Conservation (phyloP, 1,284 basidiomycete genomes). For the Phaffia rhodozyma region DNA sequence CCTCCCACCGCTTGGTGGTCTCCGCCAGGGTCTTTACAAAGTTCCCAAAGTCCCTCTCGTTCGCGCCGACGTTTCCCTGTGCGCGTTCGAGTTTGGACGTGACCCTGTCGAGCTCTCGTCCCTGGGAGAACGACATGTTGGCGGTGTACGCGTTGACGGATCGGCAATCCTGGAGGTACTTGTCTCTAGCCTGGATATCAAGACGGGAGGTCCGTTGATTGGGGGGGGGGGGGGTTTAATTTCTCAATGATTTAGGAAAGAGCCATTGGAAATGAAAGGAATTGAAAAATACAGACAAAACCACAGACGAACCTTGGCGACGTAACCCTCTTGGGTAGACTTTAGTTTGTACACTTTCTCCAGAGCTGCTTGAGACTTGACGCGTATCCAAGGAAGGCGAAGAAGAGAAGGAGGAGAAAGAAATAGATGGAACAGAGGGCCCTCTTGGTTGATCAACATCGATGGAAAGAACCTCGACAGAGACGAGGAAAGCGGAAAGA, state of each 20-base stretch:
- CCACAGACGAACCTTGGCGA: constrained; percentile 45
- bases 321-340: constrained; percentile 67
- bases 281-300: neutral
- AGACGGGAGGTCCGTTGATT: neutral
- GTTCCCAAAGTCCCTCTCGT: constrained; percentile 82
- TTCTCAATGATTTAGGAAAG: too few relatives aligned
- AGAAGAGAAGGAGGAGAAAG: neutral
- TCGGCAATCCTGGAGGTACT: constrained; percentile 88
- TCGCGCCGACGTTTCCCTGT: constrained; percentile 73
- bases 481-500: too few relatives aligned
- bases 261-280: neutral
- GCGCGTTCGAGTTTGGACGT: constrained; percentile 76
- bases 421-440: neutral
- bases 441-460: too few relatives aligned
- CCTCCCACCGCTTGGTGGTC: constrained; percentile 78
- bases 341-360: constrained; percentile 84
- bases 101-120: constrained; percentile 85
- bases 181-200: constrained; percentile 56
- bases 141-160: constrained; percentile 93
- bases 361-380: constrained; percentile 52
- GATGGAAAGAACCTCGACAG: too few relatives aligned
- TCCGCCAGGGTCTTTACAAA: constrained; percentile 71
- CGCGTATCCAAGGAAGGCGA: neutral
- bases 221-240: neutral
- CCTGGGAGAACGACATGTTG: constrained; percentile 83